phyloP scores from a whole-genome alignment of 192 early-diverging fungal genomes.

The Linnemannia hyalina region DNA sequence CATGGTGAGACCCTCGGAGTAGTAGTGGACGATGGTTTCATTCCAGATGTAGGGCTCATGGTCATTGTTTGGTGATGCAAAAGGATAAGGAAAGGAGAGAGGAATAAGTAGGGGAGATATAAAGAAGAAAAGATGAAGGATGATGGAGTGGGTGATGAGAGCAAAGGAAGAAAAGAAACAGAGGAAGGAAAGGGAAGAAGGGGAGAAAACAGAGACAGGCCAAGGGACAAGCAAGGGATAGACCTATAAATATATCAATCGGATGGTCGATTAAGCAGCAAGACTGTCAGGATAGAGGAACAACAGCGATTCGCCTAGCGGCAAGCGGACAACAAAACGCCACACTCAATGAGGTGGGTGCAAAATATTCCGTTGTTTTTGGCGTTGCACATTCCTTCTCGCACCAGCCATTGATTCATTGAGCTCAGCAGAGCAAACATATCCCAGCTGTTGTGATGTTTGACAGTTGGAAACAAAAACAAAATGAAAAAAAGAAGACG shows the following conservation, averaged over 20 bases:
- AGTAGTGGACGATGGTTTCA: constrained; percentile 57
- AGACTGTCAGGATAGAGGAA: background rate
- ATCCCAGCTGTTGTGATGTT: too few species aligned
- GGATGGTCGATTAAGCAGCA: too few species aligned
- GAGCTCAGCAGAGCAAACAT: background rate
- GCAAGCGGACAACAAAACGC: too few species aligned
- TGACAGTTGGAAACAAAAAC: constrained; percentile 1
- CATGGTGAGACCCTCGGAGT: constrained; percentile 48
- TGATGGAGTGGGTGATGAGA: background rate
- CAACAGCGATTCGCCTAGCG: too few species aligned
- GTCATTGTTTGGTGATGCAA: background rate
- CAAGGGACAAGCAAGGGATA: too few species aligned
- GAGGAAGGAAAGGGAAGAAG: too few species aligned
- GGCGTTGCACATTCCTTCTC: too few species aligned
- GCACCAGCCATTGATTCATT: background rate
- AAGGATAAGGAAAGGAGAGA: background rate
- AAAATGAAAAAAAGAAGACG: background rate
- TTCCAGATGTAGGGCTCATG: constrained; percentile 18
- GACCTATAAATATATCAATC: too few species aligned
- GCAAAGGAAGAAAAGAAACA: background rate
- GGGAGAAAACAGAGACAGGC: background rate
- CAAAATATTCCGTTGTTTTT: too few species aligned
- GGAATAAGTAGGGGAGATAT: too few species aligned
- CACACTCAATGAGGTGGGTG: too few species aligned
- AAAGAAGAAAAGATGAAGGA: background rate